phyloP scores from a whole-genome alignment of 2,329 filamentous ascomycete genomes.

The Epichloe uncinata region DNA sequence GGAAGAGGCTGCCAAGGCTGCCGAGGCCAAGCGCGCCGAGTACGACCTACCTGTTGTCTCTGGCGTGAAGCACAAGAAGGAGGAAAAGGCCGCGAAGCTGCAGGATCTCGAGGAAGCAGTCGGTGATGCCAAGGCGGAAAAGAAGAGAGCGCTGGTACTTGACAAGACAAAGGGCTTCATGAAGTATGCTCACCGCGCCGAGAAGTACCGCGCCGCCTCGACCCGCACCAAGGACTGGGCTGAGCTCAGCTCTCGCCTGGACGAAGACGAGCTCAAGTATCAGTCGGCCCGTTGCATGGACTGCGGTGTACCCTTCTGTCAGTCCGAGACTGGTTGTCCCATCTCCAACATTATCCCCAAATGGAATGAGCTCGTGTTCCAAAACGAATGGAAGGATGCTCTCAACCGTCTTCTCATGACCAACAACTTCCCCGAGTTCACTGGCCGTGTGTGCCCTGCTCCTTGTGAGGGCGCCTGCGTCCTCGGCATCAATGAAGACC shows the following conservation, averaged over 20 bases:
- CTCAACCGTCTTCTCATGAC: constrained; percentile 87
- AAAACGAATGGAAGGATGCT: constrained; percentile 77
- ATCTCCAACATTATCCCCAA: constrained; percentile 98
- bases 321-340: constrained; percentile 89
- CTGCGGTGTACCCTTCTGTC: constrained; percentile 95
- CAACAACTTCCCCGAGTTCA: constrained; percentile 98
- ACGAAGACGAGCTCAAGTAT: constrained; percentile 92
- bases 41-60: constrained; percentile 69
- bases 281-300: constrained; percentile 97
- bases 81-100: constrained; percentile 56
- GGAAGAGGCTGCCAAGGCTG: constrained; percentile 76
- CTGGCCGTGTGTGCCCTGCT: constrained; percentile 89
- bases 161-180: constrained; percentile 97
- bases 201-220: constrained; percentile 81
- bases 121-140: constrained; percentile 70
- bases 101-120: constrained; percentile 87
- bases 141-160: constrained; percentile 82
- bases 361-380: constrained; percentile 75
- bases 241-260: constrained; percentile 74
- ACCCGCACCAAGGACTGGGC: constrained; percentile 87
- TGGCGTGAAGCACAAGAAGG: constrained; percentile 47
- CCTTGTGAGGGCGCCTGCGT: constrained; percentile 95
- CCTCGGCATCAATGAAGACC: constrained; percentile 90
- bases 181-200: constrained; percentile 84
- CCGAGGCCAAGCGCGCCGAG: constrained; percentile 70